Conservation (phyloP, 169 alveolate genomes). For the Perkinsus chesapeaki region DNA sequence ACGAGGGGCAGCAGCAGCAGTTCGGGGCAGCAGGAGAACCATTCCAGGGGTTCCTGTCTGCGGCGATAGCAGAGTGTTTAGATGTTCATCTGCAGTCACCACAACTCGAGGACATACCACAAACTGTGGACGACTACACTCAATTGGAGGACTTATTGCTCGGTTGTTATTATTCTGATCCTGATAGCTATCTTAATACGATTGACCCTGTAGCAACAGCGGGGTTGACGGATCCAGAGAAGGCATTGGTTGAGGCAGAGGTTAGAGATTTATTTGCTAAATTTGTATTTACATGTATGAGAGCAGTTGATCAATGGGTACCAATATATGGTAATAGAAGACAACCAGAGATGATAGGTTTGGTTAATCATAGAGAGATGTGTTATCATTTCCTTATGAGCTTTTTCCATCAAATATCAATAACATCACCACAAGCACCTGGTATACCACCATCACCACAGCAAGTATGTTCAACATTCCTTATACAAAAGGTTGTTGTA, state of each 20-base stretch:
- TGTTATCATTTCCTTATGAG: neutral
- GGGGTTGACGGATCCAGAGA: neutral
- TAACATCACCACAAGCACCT: neutral
- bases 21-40: neutral
- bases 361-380: neutral
- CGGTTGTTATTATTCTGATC: neutral
- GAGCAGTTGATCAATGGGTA: neutral
- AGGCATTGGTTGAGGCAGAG: neutral
- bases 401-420: neutral
- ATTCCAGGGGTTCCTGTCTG: neutral
- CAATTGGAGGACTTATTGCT: neutral
- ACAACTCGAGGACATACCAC: neutral
- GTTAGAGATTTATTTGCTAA: neutral
- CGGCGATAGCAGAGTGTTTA: neutral
- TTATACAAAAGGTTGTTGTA: neutral
- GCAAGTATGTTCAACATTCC: neutral
- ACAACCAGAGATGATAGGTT: neutral
- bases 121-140: neutral
- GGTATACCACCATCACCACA: neutral
- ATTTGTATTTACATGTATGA: neutral
- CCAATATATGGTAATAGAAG: neutral
- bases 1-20: neutral
- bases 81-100: neutral
- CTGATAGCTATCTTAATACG: neutral
- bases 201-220: neutral